Percentiles rank a stretch among this genome's conserved stretches.
Evolutionary conservation across 2,329 filamentous ascomycete species (phyloP).

Genomic region (Colletotrichum tabaci): DNA sequence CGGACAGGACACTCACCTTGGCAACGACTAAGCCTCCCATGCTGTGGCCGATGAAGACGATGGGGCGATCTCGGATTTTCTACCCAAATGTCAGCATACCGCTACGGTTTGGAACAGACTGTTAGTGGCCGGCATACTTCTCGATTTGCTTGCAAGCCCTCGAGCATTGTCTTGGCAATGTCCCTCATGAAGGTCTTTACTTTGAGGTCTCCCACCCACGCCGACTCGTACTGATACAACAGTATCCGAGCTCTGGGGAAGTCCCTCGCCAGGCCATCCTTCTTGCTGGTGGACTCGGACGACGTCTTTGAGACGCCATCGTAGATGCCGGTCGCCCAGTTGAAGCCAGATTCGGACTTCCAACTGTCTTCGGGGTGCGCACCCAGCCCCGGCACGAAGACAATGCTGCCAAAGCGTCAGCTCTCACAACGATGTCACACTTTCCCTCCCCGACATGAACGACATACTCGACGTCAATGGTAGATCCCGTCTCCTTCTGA

Average conservation of each 20-base stretch:
- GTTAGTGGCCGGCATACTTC: constrained; percentile 47
- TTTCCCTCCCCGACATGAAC: neutral
- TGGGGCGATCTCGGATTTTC: constrained; percentile 50
- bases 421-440: neutral
- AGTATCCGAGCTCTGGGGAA: constrained; percentile 58
- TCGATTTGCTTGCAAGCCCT: constrained; percentile 52
- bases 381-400: constrained; percentile 59
- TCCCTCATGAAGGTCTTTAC: constrained; percentile 59
- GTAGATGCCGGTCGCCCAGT: constrained; percentile 54
- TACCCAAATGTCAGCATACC: neutral
- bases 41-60: constrained; percentile 60
- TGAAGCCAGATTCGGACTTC: constrained; percentile 56
- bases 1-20: constrained; percentile 51
- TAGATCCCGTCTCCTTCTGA: constrained; percentile 45
- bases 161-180: constrained; percentile 55
- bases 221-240: constrained; percentile 59
- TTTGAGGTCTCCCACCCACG: constrained; percentile 57
- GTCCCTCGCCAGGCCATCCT: constrained; percentile 55
- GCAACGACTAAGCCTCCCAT: constrained; percentile 62
- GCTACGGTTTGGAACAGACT: accelerated
- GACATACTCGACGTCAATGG: constrained; percentile 55
- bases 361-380: constrained; percentile 58
- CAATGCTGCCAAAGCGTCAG: constrained; percentile 51
- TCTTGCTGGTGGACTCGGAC: constrained; percentile 49
- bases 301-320: constrained; percentile 56